Conservation (phyloP, 352 stramenopile genomes). For the Pythium sp. region DNA sequence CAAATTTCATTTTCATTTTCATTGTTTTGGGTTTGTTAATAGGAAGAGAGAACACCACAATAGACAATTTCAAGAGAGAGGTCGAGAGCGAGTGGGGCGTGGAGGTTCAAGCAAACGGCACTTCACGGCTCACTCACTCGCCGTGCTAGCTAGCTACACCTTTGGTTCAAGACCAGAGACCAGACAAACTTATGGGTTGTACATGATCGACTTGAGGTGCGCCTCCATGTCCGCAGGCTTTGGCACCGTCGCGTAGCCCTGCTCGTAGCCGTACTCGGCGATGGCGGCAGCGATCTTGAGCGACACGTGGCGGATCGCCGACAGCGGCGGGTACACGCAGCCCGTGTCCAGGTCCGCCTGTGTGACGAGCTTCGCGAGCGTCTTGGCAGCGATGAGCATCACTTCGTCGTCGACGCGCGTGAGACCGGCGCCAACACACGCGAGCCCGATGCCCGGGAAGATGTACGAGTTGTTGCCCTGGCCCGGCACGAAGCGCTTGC, state of each 20-base stretch:
- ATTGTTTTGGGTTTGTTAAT: too few species aligned
- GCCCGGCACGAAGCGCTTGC: conserved; percentile 76
- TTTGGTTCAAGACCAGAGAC: too few species aligned
- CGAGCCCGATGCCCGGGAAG: conserved; percentile 82
- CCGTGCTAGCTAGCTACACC: too few species aligned
- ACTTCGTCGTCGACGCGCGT: conserved; percentile 79
- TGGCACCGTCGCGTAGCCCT: conserved; percentile 53
- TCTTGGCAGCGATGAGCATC: conserved; percentile 81
- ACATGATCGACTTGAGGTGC: conserved; percentile 59
- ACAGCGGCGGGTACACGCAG: conserved; percentile 93
- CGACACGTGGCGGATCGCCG: conserved; percentile 91
- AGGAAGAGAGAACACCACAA: conserved; percentile 7
- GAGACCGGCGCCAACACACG: conserved; percentile 84
- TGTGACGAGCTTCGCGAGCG: conserved; percentile 70
- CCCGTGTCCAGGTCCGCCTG: conserved; percentile 89
- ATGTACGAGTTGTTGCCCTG: conserved; percentile 97
- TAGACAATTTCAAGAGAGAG: conserved; percentile 7
- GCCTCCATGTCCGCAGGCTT: conserved; percentile 53
- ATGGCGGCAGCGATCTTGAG: conserved; percentile 92
- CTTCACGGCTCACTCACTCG: too few species aligned
- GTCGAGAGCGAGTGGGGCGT: neutral
- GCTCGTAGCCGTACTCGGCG: conserved; percentile 66
- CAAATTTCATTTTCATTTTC: neutral
- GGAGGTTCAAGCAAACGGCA: too few species aligned
- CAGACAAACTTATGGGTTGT: conserved; percentile 52